phyloP scores from a whole-genome alignment of 164 flowering plant genomes.

The Warburgia ugandensis region DNA sequence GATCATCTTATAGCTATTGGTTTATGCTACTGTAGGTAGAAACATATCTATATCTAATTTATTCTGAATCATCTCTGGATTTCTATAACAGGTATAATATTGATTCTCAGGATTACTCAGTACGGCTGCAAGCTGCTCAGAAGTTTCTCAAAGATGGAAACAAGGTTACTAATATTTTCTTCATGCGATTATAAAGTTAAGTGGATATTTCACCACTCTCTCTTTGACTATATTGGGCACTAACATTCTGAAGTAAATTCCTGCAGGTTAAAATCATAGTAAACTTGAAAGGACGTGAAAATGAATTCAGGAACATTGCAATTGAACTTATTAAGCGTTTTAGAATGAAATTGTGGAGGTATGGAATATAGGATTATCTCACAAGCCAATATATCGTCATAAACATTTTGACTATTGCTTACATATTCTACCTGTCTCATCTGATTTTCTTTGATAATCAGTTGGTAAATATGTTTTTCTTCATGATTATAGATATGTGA shows the following conservation, averaged over 20 bases:
- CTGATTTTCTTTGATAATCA: too few relatives aligned
- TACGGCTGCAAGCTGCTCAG: slow-evolving; percentile 72
- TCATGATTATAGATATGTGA: too few relatives aligned
- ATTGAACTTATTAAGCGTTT: slow-evolving; percentile 78
- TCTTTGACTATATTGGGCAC: background rate
- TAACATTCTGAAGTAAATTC: slow-evolving; percentile 7
- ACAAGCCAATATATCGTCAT: too few relatives aligned
- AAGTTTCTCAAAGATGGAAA: slow-evolving; percentile 80
- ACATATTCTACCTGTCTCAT: too few relatives aligned
- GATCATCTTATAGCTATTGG: too few relatives aligned
- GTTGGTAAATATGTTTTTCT: too few relatives aligned
- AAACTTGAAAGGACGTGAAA: slow-evolving; percentile 84
- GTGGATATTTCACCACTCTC: background rate
- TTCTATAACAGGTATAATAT: slow-evolving; percentile 65
- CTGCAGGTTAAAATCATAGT: slow-evolving; percentile 86
- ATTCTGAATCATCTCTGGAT: background rate
- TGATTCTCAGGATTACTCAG: slow-evolving; percentile 87
- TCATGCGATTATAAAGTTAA: background rate
- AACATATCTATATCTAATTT: background rate
- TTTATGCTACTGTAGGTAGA: too few relatives aligned
- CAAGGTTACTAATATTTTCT: slow-evolving; percentile 41
- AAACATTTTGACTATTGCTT: too few relatives aligned
- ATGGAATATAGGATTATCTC: too few relatives aligned
- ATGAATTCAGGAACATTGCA: slow-evolving; percentile 72
- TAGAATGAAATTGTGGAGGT: slow-evolving; percentile 93